A percentile compares a stretch with the other conserved stretches of the same genome.
Evolutionary conservation across 257 asterid species (phyloP).

Genomic region (Fraxinus americana): DNA sequence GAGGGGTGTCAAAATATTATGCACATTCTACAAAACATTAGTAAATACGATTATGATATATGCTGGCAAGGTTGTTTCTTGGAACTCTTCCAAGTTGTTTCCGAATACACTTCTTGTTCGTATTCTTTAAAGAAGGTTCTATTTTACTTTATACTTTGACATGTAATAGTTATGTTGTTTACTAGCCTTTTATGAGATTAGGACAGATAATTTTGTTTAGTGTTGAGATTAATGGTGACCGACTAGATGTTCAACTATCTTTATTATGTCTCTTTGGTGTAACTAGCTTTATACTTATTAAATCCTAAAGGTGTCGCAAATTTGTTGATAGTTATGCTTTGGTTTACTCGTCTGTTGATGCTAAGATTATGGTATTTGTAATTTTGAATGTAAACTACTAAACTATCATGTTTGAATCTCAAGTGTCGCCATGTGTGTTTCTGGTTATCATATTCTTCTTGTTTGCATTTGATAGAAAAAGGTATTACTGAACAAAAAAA

Average conservation of each 20-base stretch:
- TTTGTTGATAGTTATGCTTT: not conserved
- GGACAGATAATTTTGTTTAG: constrained; percentile 21
- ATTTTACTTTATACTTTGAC: too few relatives aligned
- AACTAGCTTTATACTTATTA: not conserved
- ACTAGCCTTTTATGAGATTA: constrained; percentile 3
- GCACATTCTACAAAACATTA: not conserved
- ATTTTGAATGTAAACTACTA: not conserved
- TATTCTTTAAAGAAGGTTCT: too few relatives aligned
- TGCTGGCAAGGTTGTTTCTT: too few relatives aligned
- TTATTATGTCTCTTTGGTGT: constrained; percentile 8
- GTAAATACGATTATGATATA: too few relatives aligned
- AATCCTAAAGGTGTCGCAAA: not conserved
- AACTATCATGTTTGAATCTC: not conserved
- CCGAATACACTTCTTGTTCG: too few relatives aligned
- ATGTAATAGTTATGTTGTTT: not conserved
- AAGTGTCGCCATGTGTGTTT: not conserved
- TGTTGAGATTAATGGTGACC: constrained; percentile 20
- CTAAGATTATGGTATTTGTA: not conserved
- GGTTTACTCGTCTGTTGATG: not conserved
- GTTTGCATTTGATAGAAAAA: not conserved
- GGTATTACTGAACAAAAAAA: not conserved
- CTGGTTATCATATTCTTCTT: not conserved
- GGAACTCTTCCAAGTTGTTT: too few relatives aligned
- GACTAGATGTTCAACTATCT: constrained; percentile 33
- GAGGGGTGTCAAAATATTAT: not conserved